phyloP scores from a whole-genome alignment of 768 basidiomycete genomes.

The Leccinum barrowsii region DNA sequence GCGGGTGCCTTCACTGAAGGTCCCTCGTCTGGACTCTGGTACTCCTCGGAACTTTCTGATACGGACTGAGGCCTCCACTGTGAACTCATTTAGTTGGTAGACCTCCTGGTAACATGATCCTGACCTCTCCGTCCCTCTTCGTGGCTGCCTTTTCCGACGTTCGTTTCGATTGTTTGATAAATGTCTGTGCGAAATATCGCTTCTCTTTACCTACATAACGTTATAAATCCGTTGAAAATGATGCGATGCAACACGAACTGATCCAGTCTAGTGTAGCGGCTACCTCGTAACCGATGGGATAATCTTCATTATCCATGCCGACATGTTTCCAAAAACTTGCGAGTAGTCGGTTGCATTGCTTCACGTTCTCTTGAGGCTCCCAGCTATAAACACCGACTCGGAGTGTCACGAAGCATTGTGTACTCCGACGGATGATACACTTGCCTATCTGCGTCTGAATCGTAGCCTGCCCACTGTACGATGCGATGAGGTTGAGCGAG shows the following conservation, averaged over 20 bases:
- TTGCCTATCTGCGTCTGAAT: conserved; percentile 54
- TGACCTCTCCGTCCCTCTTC: conserved; percentile 21
- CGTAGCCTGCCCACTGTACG: conserved; percentile 66
- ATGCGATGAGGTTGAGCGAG: conserved; percentile 4
- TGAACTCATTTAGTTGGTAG: background rate
- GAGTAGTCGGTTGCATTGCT: conserved; percentile 54
- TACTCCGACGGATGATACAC: conserved; percentile 5
- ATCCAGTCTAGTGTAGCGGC: conserved; percentile 55
- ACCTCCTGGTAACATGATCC: background rate
- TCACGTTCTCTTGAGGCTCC: conserved; percentile 64
- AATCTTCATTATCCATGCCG: conserved; percentile 55
- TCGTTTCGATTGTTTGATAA: conserved; percentile 19
- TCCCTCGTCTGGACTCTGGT: conserved; percentile 7
- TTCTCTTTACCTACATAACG: conserved; percentile 37
- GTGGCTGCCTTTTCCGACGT: conserved; percentile 14
- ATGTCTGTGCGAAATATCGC: conserved; percentile 31
- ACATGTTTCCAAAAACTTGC: conserved; percentile 63
- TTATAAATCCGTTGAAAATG: background rate
- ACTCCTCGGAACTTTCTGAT: conserved; percentile 10
- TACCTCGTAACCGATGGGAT: conserved; percentile 43
- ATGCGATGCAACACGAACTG: conserved; percentile 32
- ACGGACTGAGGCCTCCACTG: conserved; percentile 19
- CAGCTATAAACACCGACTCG: conserved; percentile 41
- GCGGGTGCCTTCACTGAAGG: background rate
- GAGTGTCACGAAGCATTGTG: background rate